phyloP scores from a whole-genome alignment of 192 early-diverging fungal species.

The Chytriomyces sp. region DNA sequence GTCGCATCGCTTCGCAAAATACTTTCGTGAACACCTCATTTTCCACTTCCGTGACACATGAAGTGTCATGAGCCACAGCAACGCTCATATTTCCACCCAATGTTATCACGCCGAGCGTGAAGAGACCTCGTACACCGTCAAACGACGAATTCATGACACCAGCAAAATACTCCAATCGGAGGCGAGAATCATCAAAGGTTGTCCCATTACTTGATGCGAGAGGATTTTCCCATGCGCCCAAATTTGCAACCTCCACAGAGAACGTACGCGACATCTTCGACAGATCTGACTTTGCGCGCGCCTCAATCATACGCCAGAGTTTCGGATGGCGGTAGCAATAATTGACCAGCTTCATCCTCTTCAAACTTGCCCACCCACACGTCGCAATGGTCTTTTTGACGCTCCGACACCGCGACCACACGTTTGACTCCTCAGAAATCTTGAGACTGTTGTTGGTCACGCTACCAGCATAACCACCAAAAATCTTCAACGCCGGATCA shows the following conservation, averaged over 20 bases:
- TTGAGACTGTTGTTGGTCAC: conserved; percentile 36
- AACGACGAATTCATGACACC: conserved; percentile 49
- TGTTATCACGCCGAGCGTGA: conserved; percentile 52
- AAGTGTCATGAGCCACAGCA: conserved; percentile 36
- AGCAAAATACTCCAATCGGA: conserved; percentile 37
- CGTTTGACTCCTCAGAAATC: conserved; percentile 24
- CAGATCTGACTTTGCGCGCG: conserved; percentile 34
- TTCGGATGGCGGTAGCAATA: conserved; percentile 46
- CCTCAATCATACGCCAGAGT: conserved; percentile 42
- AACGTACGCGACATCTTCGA: conserved; percentile 35
- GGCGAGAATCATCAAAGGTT: conserved; percentile 8
- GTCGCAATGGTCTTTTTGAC: conserved; percentile 36
- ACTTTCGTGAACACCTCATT: conserved; percentile 40
- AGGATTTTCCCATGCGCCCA: conserved; percentile 55
- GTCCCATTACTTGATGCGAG: background rate
- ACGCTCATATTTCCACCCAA: conserved; percentile 46
- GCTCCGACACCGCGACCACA: conserved; percentile 44
- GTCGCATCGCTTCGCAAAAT: conserved; percentile 30
- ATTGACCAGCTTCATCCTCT: conserved; percentile 49
- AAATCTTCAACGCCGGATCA: conserved; percentile 42
- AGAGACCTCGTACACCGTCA: conserved; percentile 49
- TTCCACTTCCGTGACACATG: conserved; percentile 39
- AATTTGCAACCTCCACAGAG: conserved; percentile 52
- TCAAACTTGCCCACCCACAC: conserved; percentile 28
- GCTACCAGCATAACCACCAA: conserved; percentile 52